Evolutionary conservation across 371 early-diverging fungal genomes (phyloP).

Genomic region (Haplosporangium sp.): DNA sequence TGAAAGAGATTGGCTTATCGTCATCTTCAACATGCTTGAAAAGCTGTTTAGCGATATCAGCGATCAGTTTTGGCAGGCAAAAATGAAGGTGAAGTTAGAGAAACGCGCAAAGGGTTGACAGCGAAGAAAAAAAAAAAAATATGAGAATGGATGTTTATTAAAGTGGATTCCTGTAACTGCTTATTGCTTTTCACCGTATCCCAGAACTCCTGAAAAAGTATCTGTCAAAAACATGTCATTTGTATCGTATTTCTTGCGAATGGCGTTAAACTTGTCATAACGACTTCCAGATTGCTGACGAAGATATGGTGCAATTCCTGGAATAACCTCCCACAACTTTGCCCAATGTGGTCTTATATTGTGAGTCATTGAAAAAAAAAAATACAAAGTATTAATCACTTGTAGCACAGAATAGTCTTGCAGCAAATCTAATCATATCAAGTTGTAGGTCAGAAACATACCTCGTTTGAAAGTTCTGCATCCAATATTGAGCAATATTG

Average conservation of each 20-base stretch:
- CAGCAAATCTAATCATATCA: too few species aligned
- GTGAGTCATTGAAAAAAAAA: background rate
- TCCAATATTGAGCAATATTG: conserved; percentile 46
- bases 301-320: conserved; percentile 31
- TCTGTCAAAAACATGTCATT: conserved; percentile 46
- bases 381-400: background rate
- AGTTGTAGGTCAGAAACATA: background rate
- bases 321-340: conserved; percentile 51
- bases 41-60: conserved; percentile 95
- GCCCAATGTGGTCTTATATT: conserved; percentile 44
- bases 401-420: background rate
- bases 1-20: conserved; percentile 85
- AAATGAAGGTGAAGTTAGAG: too few species aligned
- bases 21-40: conserved; percentile 89
- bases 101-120: too few species aligned
- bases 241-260: conserved; percentile 56
- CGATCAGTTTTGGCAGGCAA: background rate
- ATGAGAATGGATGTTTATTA: too few species aligned
- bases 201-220: conserved; percentile 26
- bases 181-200: background rate
- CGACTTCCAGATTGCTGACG: conserved; percentile 8
- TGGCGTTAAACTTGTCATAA: conserved; percentile 32
- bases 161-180: too few species aligned
- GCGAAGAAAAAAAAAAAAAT: too few species aligned
- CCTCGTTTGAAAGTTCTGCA: conserved; percentile 46